Conservation (phyloP, 495 filamentous ascomycete species). For the Aspergillus ostianus region DNA sequence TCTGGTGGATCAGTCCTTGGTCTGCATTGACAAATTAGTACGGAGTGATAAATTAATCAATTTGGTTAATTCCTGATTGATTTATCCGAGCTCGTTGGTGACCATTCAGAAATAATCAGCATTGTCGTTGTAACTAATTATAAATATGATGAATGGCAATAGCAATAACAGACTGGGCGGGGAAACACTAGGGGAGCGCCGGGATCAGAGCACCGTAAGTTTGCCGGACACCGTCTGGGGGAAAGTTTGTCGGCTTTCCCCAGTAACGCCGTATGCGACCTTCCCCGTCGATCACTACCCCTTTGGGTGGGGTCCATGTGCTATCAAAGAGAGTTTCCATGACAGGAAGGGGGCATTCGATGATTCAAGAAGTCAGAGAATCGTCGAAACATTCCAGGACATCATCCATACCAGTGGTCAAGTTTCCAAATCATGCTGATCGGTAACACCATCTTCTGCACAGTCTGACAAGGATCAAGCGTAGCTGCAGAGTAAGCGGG, state of each 20-base stretch:
- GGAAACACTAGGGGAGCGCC: conserved; percentile 1
- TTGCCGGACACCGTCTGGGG: background rate
- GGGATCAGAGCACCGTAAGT: background rate
- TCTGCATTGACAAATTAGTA: background rate
- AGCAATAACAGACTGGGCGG: background rate
- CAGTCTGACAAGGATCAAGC: background rate
- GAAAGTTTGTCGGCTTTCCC: background rate
- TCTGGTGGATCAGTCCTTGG: conserved; percentile 6
- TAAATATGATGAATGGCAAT: background rate
- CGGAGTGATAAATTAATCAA: background rate
- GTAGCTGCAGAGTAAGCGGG: conserved; percentile 1
- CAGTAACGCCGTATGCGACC: background rate
- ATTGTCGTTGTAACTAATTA: background rate
- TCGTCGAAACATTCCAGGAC: background rate
- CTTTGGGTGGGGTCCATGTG: background rate
- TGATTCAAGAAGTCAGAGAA: background rate
- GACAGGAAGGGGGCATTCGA: background rate
- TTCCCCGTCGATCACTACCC: background rate
- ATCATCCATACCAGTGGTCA: background rate
- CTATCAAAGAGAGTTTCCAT: background rate
- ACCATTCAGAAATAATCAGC: background rate
- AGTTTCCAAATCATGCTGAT: background rate
- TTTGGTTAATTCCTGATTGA: background rate
- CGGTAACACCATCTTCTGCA: background rate
- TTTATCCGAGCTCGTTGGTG: background rate